Evolutionary conservation across 1,139 yeast genomes (phyloP), one percentile per base, ranked within the genome.

Genomic region (Yamadazyma epiphylla): DNA sequence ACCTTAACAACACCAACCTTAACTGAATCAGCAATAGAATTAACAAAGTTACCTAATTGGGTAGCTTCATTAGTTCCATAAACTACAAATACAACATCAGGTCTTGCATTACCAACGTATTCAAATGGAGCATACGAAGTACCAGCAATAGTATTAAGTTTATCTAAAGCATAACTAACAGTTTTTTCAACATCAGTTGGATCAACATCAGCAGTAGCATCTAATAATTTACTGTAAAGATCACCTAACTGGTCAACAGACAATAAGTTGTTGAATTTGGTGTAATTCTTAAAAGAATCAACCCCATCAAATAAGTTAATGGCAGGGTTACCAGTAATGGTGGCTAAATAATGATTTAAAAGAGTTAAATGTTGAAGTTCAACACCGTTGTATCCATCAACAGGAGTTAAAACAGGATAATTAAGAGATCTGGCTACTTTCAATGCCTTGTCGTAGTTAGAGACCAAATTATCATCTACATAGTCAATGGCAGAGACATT

Each of bases 251-350:
- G 59, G 10, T 57, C 64, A 21, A 72, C 61, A 10, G 77, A 55
- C 33, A 72, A 55, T 33, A 77, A 71, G 26, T 64, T 60, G 9
- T 59, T 49, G 38, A 70, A 67, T 43, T 71, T 73, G 39, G 74
- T 61, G 45, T 70, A 73, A 39, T 78, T 72, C 45, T 75, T 77
- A 31, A 79, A 55, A 39, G 77, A 80, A 31, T 78, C 73, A 11
- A 85, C 67, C 26, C 96, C 97, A 51, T 88, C 96, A 52, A 80
- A 84, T 42, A 85, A 66, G 55, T 82, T 80, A 34, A 86, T 55
- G 13, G 82, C 69, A 4, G 91, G 86, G 24, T 63, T 57, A 20
- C 76, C 69, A 23, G 75, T 64, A 36, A 58, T 49, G 3, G 57
- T 45, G 12, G 94, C 78, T 45, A 84, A 61, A 35, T 74, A 81